These are phyloP conservation scores for Populus hybrid DNA, from an alignment of 441 rosid species.

Conservation along the genomic window DNA sequence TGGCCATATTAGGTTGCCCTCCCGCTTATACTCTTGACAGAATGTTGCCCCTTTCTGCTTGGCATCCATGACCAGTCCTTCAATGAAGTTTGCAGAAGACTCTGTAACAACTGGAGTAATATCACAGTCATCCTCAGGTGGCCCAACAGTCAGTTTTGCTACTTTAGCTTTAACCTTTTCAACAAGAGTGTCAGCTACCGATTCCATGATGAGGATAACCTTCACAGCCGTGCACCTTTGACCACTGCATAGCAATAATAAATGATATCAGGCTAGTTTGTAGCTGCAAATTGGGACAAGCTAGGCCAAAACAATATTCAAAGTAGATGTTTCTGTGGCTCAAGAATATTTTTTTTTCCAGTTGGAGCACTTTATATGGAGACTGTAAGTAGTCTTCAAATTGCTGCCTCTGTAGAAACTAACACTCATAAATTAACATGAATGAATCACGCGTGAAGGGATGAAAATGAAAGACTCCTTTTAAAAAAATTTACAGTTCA, in stretches of 20 bases:
- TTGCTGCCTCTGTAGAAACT: neutral
- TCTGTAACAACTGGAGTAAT: slow-evolving; percentile 85
- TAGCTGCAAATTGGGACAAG: neutral
- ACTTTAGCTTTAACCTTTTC: slow-evolving; percentile 75
- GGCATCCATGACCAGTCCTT: slow-evolving; percentile 81
- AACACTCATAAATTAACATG: neutral
- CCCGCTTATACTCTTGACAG: slow-evolving; percentile 80
- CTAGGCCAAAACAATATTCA: neutral
- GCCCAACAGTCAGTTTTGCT: slow-evolving; percentile 65
- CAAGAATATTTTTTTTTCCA: neutral
- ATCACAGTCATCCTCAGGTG: slow-evolving; percentile 77
- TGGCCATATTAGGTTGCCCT: slow-evolving; percentile 88
- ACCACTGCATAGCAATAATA: slow-evolving; percentile 39
- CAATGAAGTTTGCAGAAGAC: slow-evolving; percentile 87
- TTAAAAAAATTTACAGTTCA: neutral
- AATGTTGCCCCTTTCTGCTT: slow-evolving; percentile 82
- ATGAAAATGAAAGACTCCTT: neutral
- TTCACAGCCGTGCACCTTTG: slow-evolving; percentile 95
- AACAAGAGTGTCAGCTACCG: slow-evolving; percentile 63
- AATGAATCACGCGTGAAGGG: neutral
- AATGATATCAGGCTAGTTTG: neutral
- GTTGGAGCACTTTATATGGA: neutral
- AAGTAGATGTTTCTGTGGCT: neutral
- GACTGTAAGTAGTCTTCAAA: neutral
- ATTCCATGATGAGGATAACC: slow-evolving; percentile 82